Evolutionary conservation across 306 rosid species (phyloP).

Genomic region (Rosa persica): DNA sequence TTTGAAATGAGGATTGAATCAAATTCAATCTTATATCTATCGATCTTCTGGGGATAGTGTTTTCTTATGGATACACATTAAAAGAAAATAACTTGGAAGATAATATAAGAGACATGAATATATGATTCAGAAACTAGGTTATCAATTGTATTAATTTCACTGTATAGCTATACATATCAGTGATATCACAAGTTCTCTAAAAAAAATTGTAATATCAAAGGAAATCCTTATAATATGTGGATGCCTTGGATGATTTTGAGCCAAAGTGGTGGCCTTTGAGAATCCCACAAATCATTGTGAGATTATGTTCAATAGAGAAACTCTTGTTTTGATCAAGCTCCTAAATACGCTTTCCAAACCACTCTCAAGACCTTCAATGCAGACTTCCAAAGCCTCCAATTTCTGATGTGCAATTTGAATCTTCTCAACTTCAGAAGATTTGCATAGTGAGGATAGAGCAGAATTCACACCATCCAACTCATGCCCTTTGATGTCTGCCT

Average conservation of each 20-base stretch:
- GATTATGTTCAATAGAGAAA: conserved; percentile 54
- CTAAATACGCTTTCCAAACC: conserved; percentile 54
- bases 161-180: conserved; percentile 3
- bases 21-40: not conserved
- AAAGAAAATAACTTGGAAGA: not conserved
- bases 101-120: not conserved
- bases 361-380: conserved; percentile 52
- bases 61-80: not conserved
- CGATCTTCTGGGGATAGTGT: not conserved
- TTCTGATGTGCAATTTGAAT: conserved; percentile 28
- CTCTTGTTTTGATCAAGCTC: conserved; percentile 58
- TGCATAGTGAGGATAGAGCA: conserved; percentile 29
- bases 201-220: conserved; percentile 28
- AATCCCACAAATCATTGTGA: conserved; percentile 33
- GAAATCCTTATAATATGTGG: conserved; percentile 43
- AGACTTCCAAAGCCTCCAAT: conserved; percentile 49
- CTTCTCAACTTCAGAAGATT: conserved; percentile 30
- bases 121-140: not conserved
- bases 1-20: not conserved
- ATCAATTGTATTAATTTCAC: conserved; percentile 18
- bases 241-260: conserved; percentile 26
- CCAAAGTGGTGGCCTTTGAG: not conserved
- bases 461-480: conserved; percentile 48
- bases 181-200: conserved; percentile 6
- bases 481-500: conserved; percentile 25